phyloP scores from a whole-genome alignment of 225 moss, liverwort and hornwort species.

The Takakia lepidozioides region DNA sequence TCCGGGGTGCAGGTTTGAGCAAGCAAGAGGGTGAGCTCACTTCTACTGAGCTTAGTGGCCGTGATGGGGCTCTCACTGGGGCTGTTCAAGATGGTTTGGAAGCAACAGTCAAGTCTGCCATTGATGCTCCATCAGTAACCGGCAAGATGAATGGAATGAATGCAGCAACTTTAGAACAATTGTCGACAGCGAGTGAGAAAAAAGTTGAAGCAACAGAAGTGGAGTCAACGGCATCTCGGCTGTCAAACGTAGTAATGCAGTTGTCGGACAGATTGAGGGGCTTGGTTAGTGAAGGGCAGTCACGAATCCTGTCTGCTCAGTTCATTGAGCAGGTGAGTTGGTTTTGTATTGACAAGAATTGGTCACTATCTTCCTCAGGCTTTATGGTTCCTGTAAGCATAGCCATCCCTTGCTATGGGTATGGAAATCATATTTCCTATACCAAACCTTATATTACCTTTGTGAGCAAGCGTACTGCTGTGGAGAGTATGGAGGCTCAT shows the following conservation, averaged over 20 bases:
- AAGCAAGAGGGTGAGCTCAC: slow-evolving; percentile 71
- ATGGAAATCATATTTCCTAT: too few relatives aligned
- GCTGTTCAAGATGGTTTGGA: slow-evolving; percentile 39
- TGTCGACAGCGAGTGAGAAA: too few relatives aligned
- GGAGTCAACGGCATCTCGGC: slow-evolving; percentile 32
- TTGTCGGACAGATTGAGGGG: slow-evolving; percentile 48
- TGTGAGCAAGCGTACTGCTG: too few relatives aligned
- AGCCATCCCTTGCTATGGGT: too few relatives aligned
- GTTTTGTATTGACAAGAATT: too few relatives aligned
- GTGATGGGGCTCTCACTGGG: slow-evolving; percentile 32
- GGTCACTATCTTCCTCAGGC: too few relatives aligned
- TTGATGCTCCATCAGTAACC: slow-evolving; percentile 17
- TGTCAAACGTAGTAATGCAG: slow-evolving; percentile 44
- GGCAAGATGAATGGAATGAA: slow-evolving; percentile 10
- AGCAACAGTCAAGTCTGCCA: slow-evolving; percentile 42
- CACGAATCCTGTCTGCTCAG: slow-evolving; percentile 51
- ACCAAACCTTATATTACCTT: too few relatives aligned
- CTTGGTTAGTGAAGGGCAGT: slow-evolving; percentile 61
- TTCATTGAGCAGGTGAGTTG: slow-evolving; percentile 66
- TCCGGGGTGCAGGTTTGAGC: slow-evolving; percentile 89
- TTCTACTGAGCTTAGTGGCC: slow-evolving; percentile 48
- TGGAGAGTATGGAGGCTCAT: too few relatives aligned
- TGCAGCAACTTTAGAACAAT: slow-evolving; percentile 11
- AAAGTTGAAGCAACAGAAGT: slow-evolving; percentile 11
- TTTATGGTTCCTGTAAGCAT: too few relatives aligned